Evolutionary conservation across 2,329 filamentous ascomycete genomes (phyloP), one percentile per base, ranked within the genome.

Genomic region (Lachnellula suecica): DNA sequence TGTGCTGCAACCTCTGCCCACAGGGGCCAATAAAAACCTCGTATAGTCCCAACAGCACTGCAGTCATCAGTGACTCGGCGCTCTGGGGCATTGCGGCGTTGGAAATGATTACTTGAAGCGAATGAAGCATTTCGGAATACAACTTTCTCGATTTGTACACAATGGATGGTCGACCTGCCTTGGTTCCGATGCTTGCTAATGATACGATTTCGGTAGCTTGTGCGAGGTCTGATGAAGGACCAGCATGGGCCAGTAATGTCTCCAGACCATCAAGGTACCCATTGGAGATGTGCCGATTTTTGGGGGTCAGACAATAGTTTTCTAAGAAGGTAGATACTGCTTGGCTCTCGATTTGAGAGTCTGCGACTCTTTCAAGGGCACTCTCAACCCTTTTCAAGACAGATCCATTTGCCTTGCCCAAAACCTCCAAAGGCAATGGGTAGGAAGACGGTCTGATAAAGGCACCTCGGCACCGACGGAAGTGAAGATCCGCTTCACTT

Each of bases 11-110:
- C n/a, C n/a, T n/a, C n/a, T 35, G 38, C 23, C n/a, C 17, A 13
- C 20, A 13, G 10, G 22, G 22, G 5, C 17, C 19, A 22, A 37
- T 13, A 13, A 44, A 34, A 8, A 62, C 56, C 56, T 60, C 49
- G 40, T 58, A 61, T 19, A 63, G 47, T 1, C 58, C 59, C 11
- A 63, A 34, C 4, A 63, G 50, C 48, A 61, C 48, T 17, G 52
- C 58, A 24, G 54, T 52, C 20, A 54, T 34, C 17, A 47, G 46
- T 22, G 51, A 47, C 41, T 59, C 51, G 11, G 24, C 41, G 13
- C 42, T 34, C 8, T 47, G 38, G 9, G 25, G 37, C 23, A 40
- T 37, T 10, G 23, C 42, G 3, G 29, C 45, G 31, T 43, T 34
- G 4, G 52, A 44, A n/a, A 62, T 56, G 20, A 44, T 42, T 34